Conservation (phyloP, 2,329 filamentous ascomycete genomes). For the Neofusicoccum ribis region DNA sequence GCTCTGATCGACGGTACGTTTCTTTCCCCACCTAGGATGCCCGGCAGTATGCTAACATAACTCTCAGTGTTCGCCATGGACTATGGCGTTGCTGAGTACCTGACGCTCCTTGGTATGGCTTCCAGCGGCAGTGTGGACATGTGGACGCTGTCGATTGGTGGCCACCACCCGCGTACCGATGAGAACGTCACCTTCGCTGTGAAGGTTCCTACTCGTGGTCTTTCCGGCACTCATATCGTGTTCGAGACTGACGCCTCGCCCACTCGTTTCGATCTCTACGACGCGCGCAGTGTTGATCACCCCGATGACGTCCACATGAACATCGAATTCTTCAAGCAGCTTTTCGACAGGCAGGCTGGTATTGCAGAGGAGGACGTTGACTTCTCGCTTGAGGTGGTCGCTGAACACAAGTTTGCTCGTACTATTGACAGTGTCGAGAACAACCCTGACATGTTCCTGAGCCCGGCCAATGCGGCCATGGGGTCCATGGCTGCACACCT, state of each 20-base stretch:
- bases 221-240: slow-evolving; percentile 54
- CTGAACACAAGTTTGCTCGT: not conserved
- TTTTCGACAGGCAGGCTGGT: slow-evolving; percentile 37
- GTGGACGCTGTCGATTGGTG: slow-evolving; percentile 54
- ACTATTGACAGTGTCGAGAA: not conserved
- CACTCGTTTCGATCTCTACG: slow-evolving; percentile 55
- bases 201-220: slow-evolving; percentile 30
- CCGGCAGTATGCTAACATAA: not conserved
- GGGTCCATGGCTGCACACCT: not conserved
- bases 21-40: slow-evolving; percentile 21
- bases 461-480: not conserved
- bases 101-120: slow-evolving; percentile 42
- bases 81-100: not conserved
- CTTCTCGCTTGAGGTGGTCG: not conserved
- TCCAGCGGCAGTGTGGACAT: slow-evolving; percentile 50
- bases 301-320: slow-evolving; percentile 39
- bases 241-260: slow-evolving; percentile 56
- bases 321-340: slow-evolving; percentile 51
- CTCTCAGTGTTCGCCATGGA: not conserved
- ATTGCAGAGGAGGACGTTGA: not conserved
- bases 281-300: slow-evolving; percentile 41
- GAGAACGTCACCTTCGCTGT: slow-evolving; percentile 12
- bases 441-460: not conserved
- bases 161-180: slow-evolving; percentile 32
- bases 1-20: slow-evolving; percentile 30